phyloP scores from a whole-genome alignment of 2,329 filamentous ascomycete species.

The Cercospora canescens region DNA sequence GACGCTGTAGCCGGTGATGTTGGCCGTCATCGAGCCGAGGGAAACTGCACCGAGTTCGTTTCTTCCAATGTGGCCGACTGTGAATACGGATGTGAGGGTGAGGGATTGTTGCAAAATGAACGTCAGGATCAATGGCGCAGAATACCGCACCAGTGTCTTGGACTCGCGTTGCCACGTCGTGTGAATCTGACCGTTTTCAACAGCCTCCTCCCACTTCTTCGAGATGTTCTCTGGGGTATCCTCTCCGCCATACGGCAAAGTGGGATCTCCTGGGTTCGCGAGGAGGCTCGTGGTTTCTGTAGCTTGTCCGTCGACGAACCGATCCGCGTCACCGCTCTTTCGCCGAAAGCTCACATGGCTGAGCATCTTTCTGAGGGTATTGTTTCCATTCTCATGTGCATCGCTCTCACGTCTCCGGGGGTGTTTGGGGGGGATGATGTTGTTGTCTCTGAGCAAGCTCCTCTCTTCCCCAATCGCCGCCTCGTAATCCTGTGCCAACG shows the following conservation, averaged over 20 bases:
- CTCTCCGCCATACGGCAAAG: constrained; percentile 46
- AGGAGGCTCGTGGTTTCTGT: constrained; percentile 53
- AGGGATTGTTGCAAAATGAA: constrained; percentile 52
- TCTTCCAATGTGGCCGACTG: constrained; percentile 52
- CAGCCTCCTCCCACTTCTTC: constrained; percentile 81
- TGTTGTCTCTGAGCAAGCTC: constrained; percentile 60
- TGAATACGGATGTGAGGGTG: constrained; percentile 50
- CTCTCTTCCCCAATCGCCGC: constrained; percentile 58
- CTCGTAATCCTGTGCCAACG: constrained; percentile 52
- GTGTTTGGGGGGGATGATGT: constrained; percentile 57
- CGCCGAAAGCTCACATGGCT: constrained; percentile 29
- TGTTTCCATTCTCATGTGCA: constrained; percentile 14
- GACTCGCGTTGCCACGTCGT: constrained; percentile 91
- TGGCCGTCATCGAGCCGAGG: constrained; percentile 51
- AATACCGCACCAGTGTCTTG: constrained; percentile 65
- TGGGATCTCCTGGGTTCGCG: constrained; percentile 35
- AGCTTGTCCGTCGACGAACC: constrained; percentile 17
- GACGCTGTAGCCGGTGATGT: constrained; percentile 50
- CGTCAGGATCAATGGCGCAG: constrained; percentile 47
- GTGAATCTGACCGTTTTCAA: constrained; percentile 75
- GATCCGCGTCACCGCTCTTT: constrained; percentile 33
- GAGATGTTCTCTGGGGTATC: constrained; percentile 61
- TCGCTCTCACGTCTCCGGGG: constrained; percentile 36
- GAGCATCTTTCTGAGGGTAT: constrained; percentile 22
- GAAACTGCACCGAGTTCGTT: constrained; percentile 50